Base-by-base conservation (phyloP, 495 filamentous ascomycete genomes). In the Neurospora intermedia region DNA sequence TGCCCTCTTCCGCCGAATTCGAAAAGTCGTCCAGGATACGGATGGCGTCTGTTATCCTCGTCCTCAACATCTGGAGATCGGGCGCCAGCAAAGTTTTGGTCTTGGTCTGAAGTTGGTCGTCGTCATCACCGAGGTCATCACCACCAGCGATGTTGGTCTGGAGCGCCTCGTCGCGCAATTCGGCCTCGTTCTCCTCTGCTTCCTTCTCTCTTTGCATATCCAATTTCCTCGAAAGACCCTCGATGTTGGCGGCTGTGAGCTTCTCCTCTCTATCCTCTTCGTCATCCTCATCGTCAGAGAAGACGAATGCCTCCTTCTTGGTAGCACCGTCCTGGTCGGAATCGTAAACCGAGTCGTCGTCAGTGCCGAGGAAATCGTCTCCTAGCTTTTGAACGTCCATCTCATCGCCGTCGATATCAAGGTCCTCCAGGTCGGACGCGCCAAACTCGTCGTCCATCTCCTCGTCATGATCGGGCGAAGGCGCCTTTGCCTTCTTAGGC, bases 171-270 rank as follows among this genome's bases (percentile, higher is more conserved):
- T 98, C 93, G 81, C 95, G 89, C 77, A 98, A 82, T 76, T 94
- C 91, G 1, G 88, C 91, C 73, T 92, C 88, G 72, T 93, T 93
- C 71, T 93, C 92, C 9, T 89, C 92, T 31, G 89, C 93, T 69
- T 93, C 90, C 71, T 89, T 82, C 54, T 90, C 88, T 72, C 86
- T 85, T 75, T 92, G 84, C 74, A 87, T 82, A 77, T 98, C 94
- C 73, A 98, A 79, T 74, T 92, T 93, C 73, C 87, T 86, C 45
- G 96, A 94, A 69, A 99, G 84, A 46, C 96, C 96, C 76, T 90
- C 95, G 72, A 99, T 99, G 71, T 99, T 99, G 66, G 96, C 96
- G 0, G 96, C 96, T 4, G 94, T 99, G 72, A 99, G 85, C 78
- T 89, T 91, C 83, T 98, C 94, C 80, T 97, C 94, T 3, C 90